These are phyloP conservation scores for Daldinia bambusicola DNA, from an alignment of 495 filamentous ascomycete genomes.

Conservation along the genomic window DNA sequence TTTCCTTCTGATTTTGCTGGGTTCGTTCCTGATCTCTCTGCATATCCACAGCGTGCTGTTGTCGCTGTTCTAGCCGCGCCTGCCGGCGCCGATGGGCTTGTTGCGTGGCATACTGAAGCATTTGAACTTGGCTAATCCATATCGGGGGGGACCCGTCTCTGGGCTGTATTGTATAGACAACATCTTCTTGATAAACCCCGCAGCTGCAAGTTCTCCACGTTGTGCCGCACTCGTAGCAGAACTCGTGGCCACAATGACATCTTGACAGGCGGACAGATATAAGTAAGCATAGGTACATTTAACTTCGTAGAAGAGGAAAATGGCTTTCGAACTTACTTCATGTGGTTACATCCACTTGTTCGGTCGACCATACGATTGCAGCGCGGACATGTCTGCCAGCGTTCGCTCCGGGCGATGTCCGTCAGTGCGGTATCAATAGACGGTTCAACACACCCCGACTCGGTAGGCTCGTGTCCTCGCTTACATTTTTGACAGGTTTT, in stretches of 20 bases:
- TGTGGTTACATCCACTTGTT: constrained; percentile 12
- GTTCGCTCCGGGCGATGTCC: background rate
- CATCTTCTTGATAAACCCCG: background rate
- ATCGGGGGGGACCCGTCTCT: background rate
- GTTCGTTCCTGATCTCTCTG: background rate
- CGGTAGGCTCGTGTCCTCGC: background rate
- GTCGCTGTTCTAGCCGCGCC: background rate
- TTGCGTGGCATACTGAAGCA: no score
- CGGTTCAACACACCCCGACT: constrained; percentile 4
- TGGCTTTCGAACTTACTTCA: constrained; percentile 14
- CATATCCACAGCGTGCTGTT: background rate
- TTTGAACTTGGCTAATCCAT: background rate
- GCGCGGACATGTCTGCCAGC: constrained; percentile 14
- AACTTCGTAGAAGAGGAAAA: background rate
- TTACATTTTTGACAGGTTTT: constrained; percentile 24
- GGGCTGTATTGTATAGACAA: background rate
- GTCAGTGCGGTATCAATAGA: background rate
- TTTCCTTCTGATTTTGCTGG: background rate
- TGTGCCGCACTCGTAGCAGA: constrained; percentile 15
- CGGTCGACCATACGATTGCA: constrained; percentile 9
- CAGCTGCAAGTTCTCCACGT: constrained; percentile 12
- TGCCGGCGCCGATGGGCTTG: background rate
- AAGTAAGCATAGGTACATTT: background rate
- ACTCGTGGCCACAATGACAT: constrained; percentile 16
- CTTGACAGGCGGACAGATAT: background rate